Base-by-base conservation (phyloP, 2,329 filamentous ascomycete species). In the Nannizziopsis arthrosporioides region DNA sequence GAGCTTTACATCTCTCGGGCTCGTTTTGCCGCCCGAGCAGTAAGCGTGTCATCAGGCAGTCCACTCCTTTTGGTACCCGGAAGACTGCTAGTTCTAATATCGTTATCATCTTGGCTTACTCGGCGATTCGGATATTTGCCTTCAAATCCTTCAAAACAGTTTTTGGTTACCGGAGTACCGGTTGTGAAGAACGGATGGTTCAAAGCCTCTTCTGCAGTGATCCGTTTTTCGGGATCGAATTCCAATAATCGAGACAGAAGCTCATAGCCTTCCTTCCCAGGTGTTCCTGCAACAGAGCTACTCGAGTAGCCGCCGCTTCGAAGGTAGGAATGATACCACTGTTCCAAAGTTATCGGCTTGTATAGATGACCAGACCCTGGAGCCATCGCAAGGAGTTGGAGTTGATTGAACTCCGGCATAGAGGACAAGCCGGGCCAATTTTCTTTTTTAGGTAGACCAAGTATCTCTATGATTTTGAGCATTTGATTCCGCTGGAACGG, bases 401-500 rank as follows among this genome's bases (percentile, higher is more conserved):
- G 73, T 55, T 92, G 84, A 34, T 68, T 69, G 60, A 85, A 94
- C 67, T 98, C 92, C 0, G 87, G 88, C 84, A 94, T 94, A 35
- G 82, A 78, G 1, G 79, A 72, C 1, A 98, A 71, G 22, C 90
- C 74, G 0, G 89, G 86, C 92, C 92, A 98, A 19, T 81, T 78
- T 43, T 94, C 85, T 59, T 90, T 90, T 5, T 78, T 86, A 0
- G 92, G 92, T 55, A 94, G 71, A 27, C 92, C 92, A 72, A 98
- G 82, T 53, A 98, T 88, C 61, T 98, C 92, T 34, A 94, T 86
- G 57, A 98, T 98, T 68, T 94, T 95, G 61, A 92, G 87, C 90
- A 98, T 96, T 69, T 98, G 92, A 59, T 95, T 95, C 11, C 89
- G 80, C 66, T 98, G 92, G 58, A 98, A 98, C 0, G 92, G 92